Conservation (phyloP, 768 basidiomycete species). For the Tricholoma matsutake region DNA sequence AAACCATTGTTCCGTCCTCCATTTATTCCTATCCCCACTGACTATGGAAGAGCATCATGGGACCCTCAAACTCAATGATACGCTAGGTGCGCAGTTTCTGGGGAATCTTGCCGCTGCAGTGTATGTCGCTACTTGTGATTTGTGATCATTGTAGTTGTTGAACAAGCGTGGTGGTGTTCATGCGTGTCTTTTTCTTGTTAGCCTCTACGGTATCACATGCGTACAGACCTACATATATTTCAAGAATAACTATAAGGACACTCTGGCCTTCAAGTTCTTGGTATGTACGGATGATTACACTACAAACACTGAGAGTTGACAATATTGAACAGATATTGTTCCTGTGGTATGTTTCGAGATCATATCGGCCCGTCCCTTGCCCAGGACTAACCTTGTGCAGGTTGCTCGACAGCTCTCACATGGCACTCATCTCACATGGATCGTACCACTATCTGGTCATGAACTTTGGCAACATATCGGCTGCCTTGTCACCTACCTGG, state of each 20-base stretch:
- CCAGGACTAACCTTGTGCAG: not conserved
- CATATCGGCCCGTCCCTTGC: not conserved
- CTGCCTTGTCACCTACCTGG: not conserved
- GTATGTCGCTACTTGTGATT: no score
- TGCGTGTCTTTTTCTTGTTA: constrained; percentile 13
- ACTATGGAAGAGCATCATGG: not conserved
- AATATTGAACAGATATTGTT: constrained; percentile 8
- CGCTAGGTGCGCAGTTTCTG: constrained; percentile 1
- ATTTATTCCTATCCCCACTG: not conserved
- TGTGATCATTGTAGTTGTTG: no score
- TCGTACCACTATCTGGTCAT: constrained; percentile 14
- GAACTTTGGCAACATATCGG: constrained; percentile 10
- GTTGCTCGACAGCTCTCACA: constrained; percentile 16
- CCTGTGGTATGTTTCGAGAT: constrained; percentile 11
- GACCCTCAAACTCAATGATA: not conserved
- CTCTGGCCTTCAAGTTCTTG: constrained; percentile 6
- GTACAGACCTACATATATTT: constrained; percentile 14
- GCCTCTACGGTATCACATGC: constrained; percentile 23
- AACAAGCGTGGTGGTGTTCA: not conserved
- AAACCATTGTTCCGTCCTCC: not conserved
- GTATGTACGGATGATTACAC: not conserved
- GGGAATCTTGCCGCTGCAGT: constrained; percentile 5
- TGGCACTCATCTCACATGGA: constrained; percentile 11
- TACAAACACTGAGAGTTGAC: not conserved
- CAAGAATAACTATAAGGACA: constrained; percentile 6